Evolutionary conservation across 2,329 filamentous ascomycete genomes (phyloP), one percentile per base, ranked within the genome.

Genomic region (Celoporthe dispersa): DNA sequence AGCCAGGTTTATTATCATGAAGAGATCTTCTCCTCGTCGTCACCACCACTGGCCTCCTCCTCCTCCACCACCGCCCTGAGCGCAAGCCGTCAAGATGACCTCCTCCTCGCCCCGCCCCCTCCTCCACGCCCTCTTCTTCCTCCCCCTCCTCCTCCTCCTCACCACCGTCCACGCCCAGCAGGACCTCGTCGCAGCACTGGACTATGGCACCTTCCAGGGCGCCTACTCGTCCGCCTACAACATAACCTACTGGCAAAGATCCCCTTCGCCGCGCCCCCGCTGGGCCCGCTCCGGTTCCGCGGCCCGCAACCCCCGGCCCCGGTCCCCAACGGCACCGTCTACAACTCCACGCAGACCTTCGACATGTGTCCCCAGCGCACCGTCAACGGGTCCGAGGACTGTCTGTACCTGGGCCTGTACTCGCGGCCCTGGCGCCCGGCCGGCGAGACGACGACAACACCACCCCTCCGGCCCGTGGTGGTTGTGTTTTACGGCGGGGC

Each of bases 401-500:
- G 88, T 73, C 80, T 90, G 19, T 89, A 89, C 71, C 82, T 91
- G 1, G 86, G 86, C 14, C 79, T 91, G 0, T 90, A 88, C 77
- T 84, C 86, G 5, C 83, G 87, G 0, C 88, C 87, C 3, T 90
- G 87, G 87, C n/a, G n/a, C n/a, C n/a, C n/a, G n/a, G n/a, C n/a
- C n/a, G n/a, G n/a, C n/a, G n/a, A n/a, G 79, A 76, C 0, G 31
- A 68, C 0, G 75, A 76, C 44, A 8, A 1, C 75, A 81, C n/a
- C 77, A 2, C 41, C 84, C 1, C 81, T 84, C 3, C 81, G 86
- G 2, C 88, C 88, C 0, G 88, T 91, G 0, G 82, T 91, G 0
- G 83, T 90, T 3, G 84, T 84, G 3, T 90, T 88, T 75, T 89
- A 87, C 75, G 88, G 88, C 66, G 88, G 88, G 16, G 89, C 82